Base-by-base conservation (phyloP, 805 yeast species). In the Candida pini region DNA sequence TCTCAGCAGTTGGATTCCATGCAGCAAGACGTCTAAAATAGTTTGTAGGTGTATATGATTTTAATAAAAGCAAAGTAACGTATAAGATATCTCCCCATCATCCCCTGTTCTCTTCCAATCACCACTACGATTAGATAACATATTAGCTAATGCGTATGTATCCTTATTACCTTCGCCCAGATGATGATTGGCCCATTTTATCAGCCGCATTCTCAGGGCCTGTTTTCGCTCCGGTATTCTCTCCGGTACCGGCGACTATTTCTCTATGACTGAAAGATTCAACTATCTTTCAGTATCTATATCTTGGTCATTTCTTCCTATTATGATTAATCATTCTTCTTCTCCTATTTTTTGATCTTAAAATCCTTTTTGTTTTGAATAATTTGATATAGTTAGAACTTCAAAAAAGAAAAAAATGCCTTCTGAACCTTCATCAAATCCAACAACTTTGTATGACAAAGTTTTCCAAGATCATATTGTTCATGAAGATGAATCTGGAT, bases 401-500 rank as follows among this genome's bases (percentile, higher is more conserved):
- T 6, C 10, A 14, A 16, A 17, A 20, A 28, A 17, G 12, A 8
- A 6, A 19, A 40, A 18, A 23, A 59, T 60, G 64, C 54, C 63
- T 25, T 47, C 55, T 18, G 56, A 62, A 37, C 52, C 64, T 17
- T 36, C 58, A 27, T 39, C 45, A 18, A 55, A 60, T 33, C 81
- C 86, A 33, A 71, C 67, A 55, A 92, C 98, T 30, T 72, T 92
- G 41, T 92, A 92, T 64, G 99, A 92, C 64, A 92, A 92, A 71
- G 96, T 92, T 53, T 92, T 88, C 58, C 84, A 81, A 44, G 97
- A 84, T 72, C 97, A 92, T 58, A 67, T 90, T 39, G 98, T 92
- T 47, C 89, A 88, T 64, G 70, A 77, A 55, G 95, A 87, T 49
- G 90, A 85, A 35, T 76, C 86, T 23, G 95, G 94, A 18, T 88